Conservation (phyloP, 164 flowering plant genomes). For the Vitis rotundifolia region DNA sequence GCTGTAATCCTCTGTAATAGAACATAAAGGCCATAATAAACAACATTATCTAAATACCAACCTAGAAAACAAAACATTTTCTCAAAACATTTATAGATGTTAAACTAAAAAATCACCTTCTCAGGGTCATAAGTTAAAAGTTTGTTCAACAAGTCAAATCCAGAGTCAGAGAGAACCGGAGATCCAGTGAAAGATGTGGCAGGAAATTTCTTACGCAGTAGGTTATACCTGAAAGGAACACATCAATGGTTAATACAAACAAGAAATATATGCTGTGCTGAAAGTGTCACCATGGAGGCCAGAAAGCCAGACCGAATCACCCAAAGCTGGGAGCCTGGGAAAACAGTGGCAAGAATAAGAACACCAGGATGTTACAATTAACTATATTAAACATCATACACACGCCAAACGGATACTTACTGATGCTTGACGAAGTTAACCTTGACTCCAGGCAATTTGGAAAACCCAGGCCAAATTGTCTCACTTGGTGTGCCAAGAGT, state of each 20-base stretch:
- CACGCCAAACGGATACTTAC: slow-evolving; percentile 41
- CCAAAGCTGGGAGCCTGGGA: slow-evolving; percentile 93
- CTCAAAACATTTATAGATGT: neutral
- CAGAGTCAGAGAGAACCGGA: slow-evolving; percentile 88
- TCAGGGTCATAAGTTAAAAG: slow-evolving; percentile 92
- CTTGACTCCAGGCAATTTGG: slow-evolving; percentile 80
- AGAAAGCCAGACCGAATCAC: slow-evolving; percentile 85
- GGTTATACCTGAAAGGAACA: slow-evolving; percentile 74
- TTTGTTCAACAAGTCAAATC: slow-evolving; percentile 82
- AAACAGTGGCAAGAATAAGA: slow-evolving; percentile 57
- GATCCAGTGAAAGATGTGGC: slow-evolving; percentile 85
- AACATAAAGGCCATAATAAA: neutral
- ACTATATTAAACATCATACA: slow-evolving; percentile 2
- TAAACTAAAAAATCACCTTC: slow-evolving; percentile 25
- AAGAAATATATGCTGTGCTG: slow-evolving; percentile 16
- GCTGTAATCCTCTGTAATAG: slow-evolving; percentile 78
- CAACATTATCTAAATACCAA: neutral
- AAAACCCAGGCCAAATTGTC: slow-evolving; percentile 85
- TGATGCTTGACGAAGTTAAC: slow-evolving; percentile 77
- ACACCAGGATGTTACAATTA: slow-evolving; percentile 16
- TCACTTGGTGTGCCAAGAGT: slow-evolving; percentile 91
- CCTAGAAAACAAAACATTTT: neutral
- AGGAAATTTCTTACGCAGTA: slow-evolving; percentile 79
- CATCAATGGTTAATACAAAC: slow-evolving; percentile 36
- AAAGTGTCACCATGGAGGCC: slow-evolving; percentile 64